Conservation (phyloP, 2,329 filamentous ascomycete genomes). For the Phoma sp. region DNA sequence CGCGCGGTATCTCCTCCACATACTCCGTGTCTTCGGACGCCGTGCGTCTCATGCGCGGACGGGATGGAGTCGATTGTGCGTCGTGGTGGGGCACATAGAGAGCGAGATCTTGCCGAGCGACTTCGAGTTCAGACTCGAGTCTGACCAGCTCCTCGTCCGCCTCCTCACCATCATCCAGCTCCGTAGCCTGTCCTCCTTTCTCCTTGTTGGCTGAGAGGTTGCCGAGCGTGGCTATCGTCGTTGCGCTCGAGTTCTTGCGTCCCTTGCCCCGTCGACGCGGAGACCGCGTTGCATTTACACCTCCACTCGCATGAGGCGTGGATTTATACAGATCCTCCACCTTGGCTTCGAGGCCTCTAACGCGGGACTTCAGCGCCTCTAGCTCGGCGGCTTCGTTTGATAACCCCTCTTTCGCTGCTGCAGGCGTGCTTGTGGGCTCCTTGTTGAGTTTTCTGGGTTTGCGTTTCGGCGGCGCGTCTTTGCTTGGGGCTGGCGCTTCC, state of each 20-base stretch:
- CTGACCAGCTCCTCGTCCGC: conserved; percentile 43
- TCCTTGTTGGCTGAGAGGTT: neutral
- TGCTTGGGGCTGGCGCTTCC: conserved; percentile 9
- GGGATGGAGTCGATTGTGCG: neutral
- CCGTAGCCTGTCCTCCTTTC: neutral
- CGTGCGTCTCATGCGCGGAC: conserved; percentile 11
- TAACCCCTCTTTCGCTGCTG: neutral
- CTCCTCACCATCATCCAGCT: conserved; percentile 32
- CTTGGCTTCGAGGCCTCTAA: conserved; percentile 46
- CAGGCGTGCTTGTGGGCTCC: conserved; percentile 28
- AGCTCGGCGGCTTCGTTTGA: conserved; percentile 33
- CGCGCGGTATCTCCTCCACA: conserved; percentile 42
- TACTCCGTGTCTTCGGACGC: conserved; percentile 21
- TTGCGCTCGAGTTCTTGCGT: conserved; percentile 34
- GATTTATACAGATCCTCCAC: conserved; percentile 45
- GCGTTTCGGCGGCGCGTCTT: conserved; percentile 22
- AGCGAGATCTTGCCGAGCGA: conserved; percentile 41
- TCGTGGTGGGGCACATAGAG: conserved; percentile 22
- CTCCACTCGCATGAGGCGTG: neutral
- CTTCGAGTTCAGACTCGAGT: conserved; percentile 44
- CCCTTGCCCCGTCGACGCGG: conserved; percentile 44
- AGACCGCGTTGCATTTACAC: conserved; percentile 29
- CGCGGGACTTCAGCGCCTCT: conserved; percentile 46
- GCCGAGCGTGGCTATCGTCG: conserved; percentile 31
- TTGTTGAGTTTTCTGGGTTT: conserved; percentile 46